Evolutionary conservation across 2,329 filamentous ascomycete genomes (phyloP).

Genomic region (Huntiella bhutanensis): DNA sequence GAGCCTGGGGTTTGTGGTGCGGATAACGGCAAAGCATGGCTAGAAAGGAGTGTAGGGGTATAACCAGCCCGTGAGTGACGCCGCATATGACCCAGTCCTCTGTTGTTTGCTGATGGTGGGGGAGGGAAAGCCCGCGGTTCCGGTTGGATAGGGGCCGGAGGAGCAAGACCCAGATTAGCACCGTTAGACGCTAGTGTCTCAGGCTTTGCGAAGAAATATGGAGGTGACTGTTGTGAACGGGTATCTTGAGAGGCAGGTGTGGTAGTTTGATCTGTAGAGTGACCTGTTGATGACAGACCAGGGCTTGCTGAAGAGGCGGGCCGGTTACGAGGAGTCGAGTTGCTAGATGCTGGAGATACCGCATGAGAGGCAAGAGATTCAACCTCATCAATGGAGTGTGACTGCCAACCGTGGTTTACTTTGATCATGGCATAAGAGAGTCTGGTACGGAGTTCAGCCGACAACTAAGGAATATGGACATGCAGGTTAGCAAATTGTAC

Average conservation of each 20-base stretch:
- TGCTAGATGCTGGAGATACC: constrained; percentile 41
- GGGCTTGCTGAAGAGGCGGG: constrained; percentile 37
- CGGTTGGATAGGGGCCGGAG: constrained; percentile 36
- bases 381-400: constrained; percentile 56
- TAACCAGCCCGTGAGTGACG: constrained; percentile 32
- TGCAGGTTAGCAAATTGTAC: neutral
- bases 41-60: constrained; percentile 30
- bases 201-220: neutral
- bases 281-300: constrained; percentile 10
- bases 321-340: constrained; percentile 33
- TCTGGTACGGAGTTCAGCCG: constrained; percentile 61
- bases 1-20: constrained; percentile 20
- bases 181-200: neutral
- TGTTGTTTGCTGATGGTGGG: neutral
- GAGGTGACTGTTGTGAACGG: constrained; percentile 9
- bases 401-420: constrained; percentile 76
- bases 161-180: constrained; percentile 22
- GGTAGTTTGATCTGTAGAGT: constrained; percentile 4
- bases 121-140: constrained; percentile 16
- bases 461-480: constrained; percentile 33
- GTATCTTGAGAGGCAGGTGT: constrained; percentile 4
- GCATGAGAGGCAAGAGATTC: constrained; percentile 54
- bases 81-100: constrained; percentile 16
- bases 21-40: constrained; percentile 21
- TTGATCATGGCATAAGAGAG: constrained; percentile 89